These are phyloP conservation scores for Hyphopichia khmerensis DNA, from an alignment of 1,139 yeast species.

Conservation along the genomic window DNA sequence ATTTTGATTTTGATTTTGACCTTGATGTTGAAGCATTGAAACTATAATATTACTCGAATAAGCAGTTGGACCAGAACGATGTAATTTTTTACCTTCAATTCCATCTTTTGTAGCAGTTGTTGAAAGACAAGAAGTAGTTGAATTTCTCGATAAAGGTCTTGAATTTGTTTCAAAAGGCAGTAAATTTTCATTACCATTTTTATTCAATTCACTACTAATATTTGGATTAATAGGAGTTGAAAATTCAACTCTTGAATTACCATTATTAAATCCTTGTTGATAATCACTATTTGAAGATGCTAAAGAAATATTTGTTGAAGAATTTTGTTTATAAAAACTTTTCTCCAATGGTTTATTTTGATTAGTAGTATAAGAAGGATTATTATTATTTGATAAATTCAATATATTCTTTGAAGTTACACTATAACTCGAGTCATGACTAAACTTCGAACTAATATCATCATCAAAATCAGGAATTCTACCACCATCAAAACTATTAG, in stretches of 20 bases:
- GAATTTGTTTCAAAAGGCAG: conserved; percentile 24
- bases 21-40: conserved; percentile 21
- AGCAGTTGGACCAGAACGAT: conserved; percentile 41
- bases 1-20: background rate
- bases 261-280: conserved; percentile 9
- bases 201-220: background rate
- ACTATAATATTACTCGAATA: conserved; percentile 35
- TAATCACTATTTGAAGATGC: conserved; percentile 25
- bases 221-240: background rate
- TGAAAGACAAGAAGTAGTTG: conserved; percentile 63
- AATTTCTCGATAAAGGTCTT: conserved; percentile 60
- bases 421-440: conserved; percentile 15
- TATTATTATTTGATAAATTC: background rate
- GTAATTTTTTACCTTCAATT: conserved; percentile 59
- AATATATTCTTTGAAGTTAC: conserved; percentile 17
- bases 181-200: background rate
- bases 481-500: background rate
- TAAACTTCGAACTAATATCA: conserved; percentile 10
- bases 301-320: conserved; percentile 25
- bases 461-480: conserved; percentile 9
- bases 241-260: background rate
- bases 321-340: conserved; percentile 3
- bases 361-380: conserved; percentile 13
- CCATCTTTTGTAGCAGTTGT: conserved; percentile 77
- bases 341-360: conserved; percentile 10